phyloP scores from a whole-genome alignment of 495 filamentous ascomycete species.

The Penicillium longicatenatum region DNA sequence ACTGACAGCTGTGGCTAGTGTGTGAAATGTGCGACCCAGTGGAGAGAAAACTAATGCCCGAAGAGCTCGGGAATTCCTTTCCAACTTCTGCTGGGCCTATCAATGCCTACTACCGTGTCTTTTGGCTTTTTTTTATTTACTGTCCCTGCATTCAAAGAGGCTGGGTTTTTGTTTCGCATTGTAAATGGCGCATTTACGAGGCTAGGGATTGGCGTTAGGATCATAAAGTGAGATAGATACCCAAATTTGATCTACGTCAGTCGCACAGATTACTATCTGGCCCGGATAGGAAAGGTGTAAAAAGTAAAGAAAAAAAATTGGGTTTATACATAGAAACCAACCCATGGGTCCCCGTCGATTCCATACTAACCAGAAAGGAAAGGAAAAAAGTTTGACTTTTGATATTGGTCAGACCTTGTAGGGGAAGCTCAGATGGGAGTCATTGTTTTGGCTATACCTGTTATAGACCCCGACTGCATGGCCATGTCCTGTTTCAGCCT shows the following conservation, averaged over 20 bases:
- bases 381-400: not conserved
- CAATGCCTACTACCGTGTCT: not conserved
- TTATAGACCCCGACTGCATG: conserved; percentile 1
- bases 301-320: conserved; percentile 8
- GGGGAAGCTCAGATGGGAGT: not conserved
- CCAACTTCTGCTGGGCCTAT: conserved; percentile 6
- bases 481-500: not conserved
- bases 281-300: conserved; percentile 1
- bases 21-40: conserved; percentile 47
- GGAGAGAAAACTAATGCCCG: conserved; percentile 43
- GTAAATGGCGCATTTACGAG: conserved; percentile 8
- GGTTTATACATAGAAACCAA: conserved; percentile 1
- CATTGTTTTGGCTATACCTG: not conserved
- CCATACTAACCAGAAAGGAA: not conserved
- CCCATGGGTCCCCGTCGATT: conserved; percentile 1
- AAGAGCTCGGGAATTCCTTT: not conserved
- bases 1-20: conserved; percentile 42
- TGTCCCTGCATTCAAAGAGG: not conserved
- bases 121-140: conserved; percentile 3
- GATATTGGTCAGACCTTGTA: not conserved
- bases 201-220: conserved; percentile 11
- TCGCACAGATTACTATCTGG: conserved; percentile 13
- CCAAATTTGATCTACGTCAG: conserved; percentile 29
- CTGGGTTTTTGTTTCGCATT: not conserved
- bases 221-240: conserved; percentile 20